A percentile compares a stretch with the other conserved stretches of the same genome.
phyloP scores from a whole-genome alignment of 179 eudicot species.

The Corrigiola litoralis region DNA sequence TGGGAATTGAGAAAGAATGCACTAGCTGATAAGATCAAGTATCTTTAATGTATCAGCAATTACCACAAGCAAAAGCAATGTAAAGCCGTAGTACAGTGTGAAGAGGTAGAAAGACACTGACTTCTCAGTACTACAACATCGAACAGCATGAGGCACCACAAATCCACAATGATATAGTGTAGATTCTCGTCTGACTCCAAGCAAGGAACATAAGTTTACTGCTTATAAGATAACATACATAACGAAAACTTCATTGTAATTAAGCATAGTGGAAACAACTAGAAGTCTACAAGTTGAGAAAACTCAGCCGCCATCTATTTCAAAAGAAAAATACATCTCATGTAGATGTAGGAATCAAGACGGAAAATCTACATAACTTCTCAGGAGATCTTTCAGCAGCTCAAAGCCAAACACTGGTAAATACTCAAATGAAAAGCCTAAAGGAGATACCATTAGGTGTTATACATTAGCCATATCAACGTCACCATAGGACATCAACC shows the following conservation, averaged over 20 bases:
- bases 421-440: neutral
- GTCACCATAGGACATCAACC: conserved; percentile 33
- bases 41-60: too few relatives aligned
- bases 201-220: too few relatives aligned
- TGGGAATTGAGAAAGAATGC: too few relatives aligned
- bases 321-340: conserved; percentile 1
- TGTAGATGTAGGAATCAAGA: neutral
- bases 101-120: too few relatives aligned
- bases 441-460: neutral
- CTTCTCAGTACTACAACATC: too few relatives aligned
- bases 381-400: too few relatives aligned
- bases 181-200: too few relatives aligned
- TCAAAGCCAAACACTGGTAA: neutral
- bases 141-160: too few relatives aligned
- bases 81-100: too few relatives aligned
- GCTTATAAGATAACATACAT: neutral
- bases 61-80: too few relatives aligned
- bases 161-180: too few relatives aligned
- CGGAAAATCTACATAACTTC: neutral
- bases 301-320: neutral
- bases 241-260: neutral
- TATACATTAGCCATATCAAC: conserved; percentile 5
- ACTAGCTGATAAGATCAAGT: too few relatives aligned
- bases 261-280: neutral
- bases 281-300: neutral